Conservation (phyloP, 768 basidiomycete species). For the Leccinum subgranulosum region DNA sequence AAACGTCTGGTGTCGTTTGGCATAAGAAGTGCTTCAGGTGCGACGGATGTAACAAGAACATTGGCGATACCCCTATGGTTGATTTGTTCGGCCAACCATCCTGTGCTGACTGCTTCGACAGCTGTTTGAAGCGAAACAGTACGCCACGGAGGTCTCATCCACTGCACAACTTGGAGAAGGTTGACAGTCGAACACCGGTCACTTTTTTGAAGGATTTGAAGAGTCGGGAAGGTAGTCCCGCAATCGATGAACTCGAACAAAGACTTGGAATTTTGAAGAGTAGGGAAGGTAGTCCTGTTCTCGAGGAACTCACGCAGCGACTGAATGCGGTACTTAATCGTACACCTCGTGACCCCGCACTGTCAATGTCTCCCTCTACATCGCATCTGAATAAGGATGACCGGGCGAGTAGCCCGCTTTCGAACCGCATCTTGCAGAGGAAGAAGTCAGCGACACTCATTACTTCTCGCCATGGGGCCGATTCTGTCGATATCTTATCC, state of each 20-base stretch:
- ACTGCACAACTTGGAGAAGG: slow-evolving; percentile 25
- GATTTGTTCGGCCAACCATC: slow-evolving; percentile 80
- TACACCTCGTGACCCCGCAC: slow-evolving; percentile 30
- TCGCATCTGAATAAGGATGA: slow-evolving; percentile 15
- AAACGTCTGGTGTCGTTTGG: slow-evolving; percentile 70
- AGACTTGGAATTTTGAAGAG: slow-evolving; percentile 54
- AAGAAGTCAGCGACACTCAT: slow-evolving; percentile 13
- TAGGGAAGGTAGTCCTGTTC: slow-evolving; percentile 52
- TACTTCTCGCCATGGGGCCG: slow-evolving; percentile 4
- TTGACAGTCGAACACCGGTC: slow-evolving; percentile 41
- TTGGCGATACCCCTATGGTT: slow-evolving; percentile 74
- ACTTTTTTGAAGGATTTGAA: slow-evolving; percentile 41
- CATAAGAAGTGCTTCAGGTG: slow-evolving; percentile 82
- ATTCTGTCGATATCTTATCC: slow-evolving; percentile 1
- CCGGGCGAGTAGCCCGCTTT: slow-evolving; percentile 27
- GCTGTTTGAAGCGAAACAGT: slow-evolving; percentile 55
- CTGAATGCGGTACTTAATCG: slow-evolving; percentile 40
- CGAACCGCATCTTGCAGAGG: slow-evolving; percentile 22
- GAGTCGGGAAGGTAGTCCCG: slow-evolving; percentile 54
- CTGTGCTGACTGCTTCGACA: slow-evolving; percentile 79
- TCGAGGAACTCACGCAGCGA: slow-evolving; percentile 48
- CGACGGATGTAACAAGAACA: slow-evolving; percentile 65
- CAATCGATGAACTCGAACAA: slow-evolving; percentile 62
- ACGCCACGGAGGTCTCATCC: slow-evolving; percentile 41
- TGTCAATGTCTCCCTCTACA: slow-evolving; percentile 25